Percentiles rank a stretch among this genome's conserved stretches.
phyloP scores from a whole-genome alignment of 1,139 yeast genomes.

The Kodamaea sp. region DNA sequence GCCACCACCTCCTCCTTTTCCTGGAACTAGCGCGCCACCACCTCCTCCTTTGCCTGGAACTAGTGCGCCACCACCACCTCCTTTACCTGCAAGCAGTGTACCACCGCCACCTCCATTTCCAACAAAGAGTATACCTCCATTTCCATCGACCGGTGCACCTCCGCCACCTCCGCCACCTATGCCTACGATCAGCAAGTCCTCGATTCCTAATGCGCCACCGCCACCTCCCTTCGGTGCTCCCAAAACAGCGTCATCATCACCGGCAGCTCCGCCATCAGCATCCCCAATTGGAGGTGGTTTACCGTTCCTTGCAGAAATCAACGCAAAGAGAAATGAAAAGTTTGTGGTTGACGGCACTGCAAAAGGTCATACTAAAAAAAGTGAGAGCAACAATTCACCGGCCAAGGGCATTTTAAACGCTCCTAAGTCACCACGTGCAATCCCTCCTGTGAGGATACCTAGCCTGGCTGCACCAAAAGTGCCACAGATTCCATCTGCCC shows the following conservation, averaged over 20 bases:
- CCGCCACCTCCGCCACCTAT: slow-evolving; percentile 12
- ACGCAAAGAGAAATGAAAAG: slow-evolving; percentile 35
- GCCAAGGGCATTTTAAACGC: no score
- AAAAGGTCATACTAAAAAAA: slow-evolving; percentile 14
- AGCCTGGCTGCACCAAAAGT: background rate
- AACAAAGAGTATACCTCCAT: slow-evolving; percentile 21
- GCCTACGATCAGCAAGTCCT: slow-evolving; percentile 9
- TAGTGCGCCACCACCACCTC: slow-evolving; percentile 8
- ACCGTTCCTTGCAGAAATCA: slow-evolving; percentile 43
- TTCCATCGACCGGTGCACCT: slow-evolving; percentile 8
- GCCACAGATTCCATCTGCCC: slow-evolving; percentile 8
- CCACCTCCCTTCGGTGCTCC: slow-evolving; percentile 17
- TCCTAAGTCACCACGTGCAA: no score
- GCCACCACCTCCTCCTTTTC: slow-evolving; percentile 18
- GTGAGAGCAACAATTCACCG: no score
- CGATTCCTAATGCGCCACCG: slow-evolving; percentile 21
- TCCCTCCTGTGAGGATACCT: background rate
- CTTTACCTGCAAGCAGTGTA: slow-evolving; percentile 14
- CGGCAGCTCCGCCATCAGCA: slow-evolving; percentile 15
- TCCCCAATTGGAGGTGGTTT: slow-evolving; percentile 28
- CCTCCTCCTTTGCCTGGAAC: slow-evolving; percentile 15
- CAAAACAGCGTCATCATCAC: slow-evolving; percentile 9
- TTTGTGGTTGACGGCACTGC: slow-evolving; percentile 33
- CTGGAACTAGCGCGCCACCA: slow-evolving; percentile 19
- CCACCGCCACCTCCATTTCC: slow-evolving; percentile 19